phyloP scores from a whole-genome alignment of 2,329 filamentous ascomycete species.

The Fusarium poae region DNA sequence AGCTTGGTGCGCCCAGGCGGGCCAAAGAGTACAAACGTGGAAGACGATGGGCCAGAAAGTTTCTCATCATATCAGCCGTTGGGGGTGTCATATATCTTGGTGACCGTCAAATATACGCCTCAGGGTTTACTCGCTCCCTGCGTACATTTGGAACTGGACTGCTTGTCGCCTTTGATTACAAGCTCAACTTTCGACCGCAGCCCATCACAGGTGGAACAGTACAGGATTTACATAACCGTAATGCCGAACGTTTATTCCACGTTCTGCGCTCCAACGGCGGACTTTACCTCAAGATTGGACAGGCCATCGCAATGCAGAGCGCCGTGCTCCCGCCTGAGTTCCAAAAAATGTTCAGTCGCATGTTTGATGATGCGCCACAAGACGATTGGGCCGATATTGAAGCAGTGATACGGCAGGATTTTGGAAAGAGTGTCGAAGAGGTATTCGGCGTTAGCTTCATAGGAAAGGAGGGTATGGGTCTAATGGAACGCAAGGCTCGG shows the following conservation, averaged over 20 bases:
- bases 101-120: constrained; percentile 83
- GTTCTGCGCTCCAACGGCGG: constrained; percentile 89
- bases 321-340: constrained; percentile 94
- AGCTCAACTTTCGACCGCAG: constrained; percentile 90
- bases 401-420: constrained; percentile 87
- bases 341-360: constrained; percentile 92
- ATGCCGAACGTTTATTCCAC: constrained; percentile 84
- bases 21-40: constrained; percentile 78
- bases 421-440: constrained; percentile 87
- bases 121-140: constrained; percentile 80
- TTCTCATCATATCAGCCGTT: constrained; percentile 71
- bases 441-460: constrained; percentile 91
- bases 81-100: constrained; percentile 73
- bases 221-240: constrained; percentile 83
- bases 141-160: constrained; percentile 86
- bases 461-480: constrained; percentile 74
- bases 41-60: constrained; percentile 81
- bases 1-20: constrained; percentile 77
- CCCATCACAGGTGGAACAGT: constrained; percentile 81
- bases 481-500: constrained; percentile 71
- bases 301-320: constrained; percentile 98
- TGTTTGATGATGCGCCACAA: constrained; percentile 98
- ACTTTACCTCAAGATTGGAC: constrained; percentile 96
- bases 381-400: constrained; percentile 89
- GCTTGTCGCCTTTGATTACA: constrained; percentile 90